Evolutionary conservation across 768 basidiomycete genomes (phyloP), one percentile per base, ranked within the genome.

Genomic region (Lactarius tabidus): DNA sequence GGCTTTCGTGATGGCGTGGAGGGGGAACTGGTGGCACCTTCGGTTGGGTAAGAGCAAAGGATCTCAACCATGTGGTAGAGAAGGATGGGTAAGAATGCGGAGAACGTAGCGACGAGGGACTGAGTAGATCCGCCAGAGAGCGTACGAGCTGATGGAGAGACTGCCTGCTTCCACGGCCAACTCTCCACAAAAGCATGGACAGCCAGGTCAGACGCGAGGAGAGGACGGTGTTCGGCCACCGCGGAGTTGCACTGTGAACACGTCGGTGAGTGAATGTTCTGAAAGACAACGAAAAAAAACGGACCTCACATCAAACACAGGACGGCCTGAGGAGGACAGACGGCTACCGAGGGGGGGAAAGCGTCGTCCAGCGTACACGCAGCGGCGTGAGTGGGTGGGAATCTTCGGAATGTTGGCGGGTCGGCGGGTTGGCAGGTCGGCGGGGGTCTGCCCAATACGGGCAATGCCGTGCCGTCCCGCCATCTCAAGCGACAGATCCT

Each of bases 111-210:
- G 68, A 64, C 43, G 71, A 63, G 63, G 71, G 65, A 55, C 69
- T 68, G 70, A 72, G 67, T 51, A 67, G 56, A 60, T 73, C 65
- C 69, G 75, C 75, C 48, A 52, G 35, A 36, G 48, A 52, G 62
- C 41, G 63, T 55, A 54, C 36, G 10, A 61, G 58, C 67, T 77
- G 79, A 70, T 81, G 78, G 75, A 83, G 74, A 77, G 62, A 52
- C 23, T 80, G 79, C 76, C 82, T 83, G 78, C 77, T 79, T 75
- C 80, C 76, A 77, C 81, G 78, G 72, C 80, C 75, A 73, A 78
- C 81, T 78, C 82, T 83, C 84, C 82, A 84, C 77, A 85, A 84
- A 77, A 85, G 87, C 88, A 90, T 90, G 84, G 84, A 85, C 85
- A 84, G 82, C 79, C 80, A 80, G 80, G 71, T 69, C 63, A 75